A percentile compares a stretch with the other conserved stretches of the same genome.
phyloP scores from a whole-genome alignment of 2,329 filamentous ascomycete genomes.

The Talaromyces sp. region DNA sequence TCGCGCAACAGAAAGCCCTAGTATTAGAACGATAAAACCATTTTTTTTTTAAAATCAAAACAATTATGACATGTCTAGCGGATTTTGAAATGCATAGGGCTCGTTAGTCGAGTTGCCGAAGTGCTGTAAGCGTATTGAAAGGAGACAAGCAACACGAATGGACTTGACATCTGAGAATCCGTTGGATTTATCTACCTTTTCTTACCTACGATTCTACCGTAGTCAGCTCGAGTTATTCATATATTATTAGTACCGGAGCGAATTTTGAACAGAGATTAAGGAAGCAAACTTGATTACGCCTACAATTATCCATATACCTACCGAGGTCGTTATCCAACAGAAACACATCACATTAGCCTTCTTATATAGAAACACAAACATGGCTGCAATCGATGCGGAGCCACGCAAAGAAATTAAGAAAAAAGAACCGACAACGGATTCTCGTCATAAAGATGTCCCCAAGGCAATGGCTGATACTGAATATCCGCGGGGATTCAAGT shows the following conservation, averaged over 20 bases:
- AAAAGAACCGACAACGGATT: neutral
- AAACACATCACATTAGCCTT: neutral
- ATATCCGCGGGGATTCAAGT: neutral
- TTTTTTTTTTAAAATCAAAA: neutral
- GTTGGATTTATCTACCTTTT: neutral
- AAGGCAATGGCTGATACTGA: neutral
- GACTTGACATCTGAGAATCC: neutral
- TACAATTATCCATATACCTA: neutral
- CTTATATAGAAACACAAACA: neutral
- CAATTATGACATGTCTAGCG: neutral
- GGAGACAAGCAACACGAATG: neutral
- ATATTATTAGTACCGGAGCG: neutral
- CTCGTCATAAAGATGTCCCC: neutral
- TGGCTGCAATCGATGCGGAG: neutral
- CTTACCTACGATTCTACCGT: neutral
- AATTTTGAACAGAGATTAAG: neutral
- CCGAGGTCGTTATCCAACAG: neutral
- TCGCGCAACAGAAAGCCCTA: neutral
- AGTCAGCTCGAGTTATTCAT: neutral
- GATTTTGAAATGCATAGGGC: neutral
- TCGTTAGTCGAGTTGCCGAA: neutral
- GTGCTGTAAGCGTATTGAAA: neutral
- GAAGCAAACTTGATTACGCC: neutral
- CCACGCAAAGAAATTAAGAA: neutral
- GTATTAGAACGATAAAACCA: neutral